Percentiles rank a stretch among this genome's conserved stretches.
Conservation (phyloP, 2,329 filamentous ascomycete genomes). For the Fusarium sp. region DNA sequence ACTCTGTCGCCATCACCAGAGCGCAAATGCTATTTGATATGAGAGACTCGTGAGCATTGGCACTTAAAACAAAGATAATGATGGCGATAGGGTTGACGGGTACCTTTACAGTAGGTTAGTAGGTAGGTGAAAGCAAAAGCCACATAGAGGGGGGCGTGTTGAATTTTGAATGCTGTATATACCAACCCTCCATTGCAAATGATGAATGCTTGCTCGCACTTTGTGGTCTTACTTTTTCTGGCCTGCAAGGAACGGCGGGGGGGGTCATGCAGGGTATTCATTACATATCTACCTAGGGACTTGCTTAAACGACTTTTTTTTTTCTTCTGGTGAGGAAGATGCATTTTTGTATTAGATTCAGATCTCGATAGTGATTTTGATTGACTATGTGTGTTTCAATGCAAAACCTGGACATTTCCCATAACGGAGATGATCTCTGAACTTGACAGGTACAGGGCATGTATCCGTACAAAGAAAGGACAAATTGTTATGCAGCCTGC, state of each 20-base stretch:
- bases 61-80: not conserved
- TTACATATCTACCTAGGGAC: not conserved
- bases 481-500: not conserved
- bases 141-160: constrained; percentile 2
- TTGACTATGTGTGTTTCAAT: not conserved
- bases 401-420: not conserved
- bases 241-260: constrained; percentile 18
- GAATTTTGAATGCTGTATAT: not conserved
- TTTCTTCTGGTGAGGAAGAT: not conserved
- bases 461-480: not conserved
- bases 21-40: not conserved
- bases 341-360: not conserved
- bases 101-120: too few relatives aligned
- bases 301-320: not conserved
- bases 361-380: not conserved
- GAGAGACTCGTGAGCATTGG: not conserved
- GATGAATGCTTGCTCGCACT: not conserved
- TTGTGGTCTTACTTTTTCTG: constrained; percentile 5
- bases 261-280: constrained; percentile 17
- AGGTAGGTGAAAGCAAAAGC: not conserved
- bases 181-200: not conserved
- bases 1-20: not conserved
- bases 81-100: not conserved
- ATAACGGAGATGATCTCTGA: constrained; percentile 1
- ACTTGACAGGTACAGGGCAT: not conserved